These are phyloP conservation scores for Paecilomyces dactylethromorphus DNA, from an alignment of 2,329 filamentous ascomycete genomes.

Conservation along the genomic window DNA sequence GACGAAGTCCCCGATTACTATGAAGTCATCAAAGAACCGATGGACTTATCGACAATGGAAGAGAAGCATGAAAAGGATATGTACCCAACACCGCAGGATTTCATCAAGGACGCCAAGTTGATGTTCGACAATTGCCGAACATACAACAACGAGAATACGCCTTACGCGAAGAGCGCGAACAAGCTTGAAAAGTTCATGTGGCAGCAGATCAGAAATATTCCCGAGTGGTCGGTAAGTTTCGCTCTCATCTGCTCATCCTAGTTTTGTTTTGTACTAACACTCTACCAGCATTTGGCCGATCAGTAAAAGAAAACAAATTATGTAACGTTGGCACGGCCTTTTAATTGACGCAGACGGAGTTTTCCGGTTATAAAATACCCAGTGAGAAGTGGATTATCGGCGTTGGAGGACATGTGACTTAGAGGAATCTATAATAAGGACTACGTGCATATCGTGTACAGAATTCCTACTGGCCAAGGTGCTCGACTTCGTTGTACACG, in stretches of 20 bases:
- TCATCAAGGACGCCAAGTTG: conserved; percentile 78
- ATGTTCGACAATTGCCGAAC: conserved; percentile 92
- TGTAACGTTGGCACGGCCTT: conserved; percentile 15
- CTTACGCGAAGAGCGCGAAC: conserved; percentile 91
- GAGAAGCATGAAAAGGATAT: conserved; percentile 88
- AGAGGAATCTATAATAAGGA: neutral
- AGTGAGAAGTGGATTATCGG: neutral
- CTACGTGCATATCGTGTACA: neutral
- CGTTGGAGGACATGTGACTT: neutral
- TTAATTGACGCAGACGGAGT: conserved; percentile 10
- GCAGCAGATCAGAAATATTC: conserved; percentile 82
- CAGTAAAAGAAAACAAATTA: neutral
- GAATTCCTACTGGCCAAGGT: neutral
- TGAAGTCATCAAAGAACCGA: conserved; percentile 94
- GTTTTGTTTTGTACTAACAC: conserved; percentile 6
- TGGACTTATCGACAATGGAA: conserved; percentile 96
- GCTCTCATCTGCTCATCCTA: neutral
- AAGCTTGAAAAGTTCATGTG: conserved; percentile 95
- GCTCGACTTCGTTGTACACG: neutral
- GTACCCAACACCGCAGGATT: conserved; percentile 87
- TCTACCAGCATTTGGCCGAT: conserved; percentile 34
- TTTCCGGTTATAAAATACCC: conserved; percentile 2
- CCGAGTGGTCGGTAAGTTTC: conserved; percentile 70
- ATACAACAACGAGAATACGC: conserved; percentile 93
- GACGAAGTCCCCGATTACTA: conserved; percentile 99